phyloP scores from a whole-genome alignment of 1,139 yeast species.

The Yamadazyma atlantica region DNA sequence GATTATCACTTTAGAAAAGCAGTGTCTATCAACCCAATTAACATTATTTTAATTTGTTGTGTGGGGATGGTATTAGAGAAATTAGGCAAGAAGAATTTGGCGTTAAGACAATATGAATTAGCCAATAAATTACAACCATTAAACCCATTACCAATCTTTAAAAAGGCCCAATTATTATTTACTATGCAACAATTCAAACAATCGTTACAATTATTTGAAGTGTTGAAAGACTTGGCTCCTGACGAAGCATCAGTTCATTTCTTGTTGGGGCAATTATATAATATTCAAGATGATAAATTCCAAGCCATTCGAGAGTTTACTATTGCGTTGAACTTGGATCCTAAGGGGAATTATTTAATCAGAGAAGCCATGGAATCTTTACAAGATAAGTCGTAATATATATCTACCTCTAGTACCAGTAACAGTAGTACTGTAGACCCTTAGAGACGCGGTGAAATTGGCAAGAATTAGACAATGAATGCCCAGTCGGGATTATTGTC shows the following conservation, averaged over 20 bases:
- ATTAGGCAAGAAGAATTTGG: slow-evolving; percentile 64
- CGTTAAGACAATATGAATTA: slow-evolving; percentile 77
- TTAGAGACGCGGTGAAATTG: too few species aligned
- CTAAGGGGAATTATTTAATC: slow-evolving; percentile 86
- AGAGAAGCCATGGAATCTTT: slow-evolving; percentile 75
- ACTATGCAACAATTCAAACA: slow-evolving; percentile 67
- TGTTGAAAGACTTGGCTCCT: slow-evolving; percentile 74
- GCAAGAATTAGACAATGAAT: too few species aligned
- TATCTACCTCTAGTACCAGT: not conserved
- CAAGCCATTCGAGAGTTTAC: slow-evolving; percentile 87
- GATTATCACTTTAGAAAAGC: slow-evolving; percentile 89
- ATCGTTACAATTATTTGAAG: slow-evolving; percentile 75
- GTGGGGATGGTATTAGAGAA: slow-evolving; percentile 93
- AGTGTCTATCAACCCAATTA: slow-evolving; percentile 82
- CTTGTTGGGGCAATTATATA: slow-evolving; percentile 83
- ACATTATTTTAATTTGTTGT: slow-evolving; percentile 87
- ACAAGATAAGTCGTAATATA: slow-evolving; percentile 21
- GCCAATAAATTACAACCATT: slow-evolving; percentile 86
- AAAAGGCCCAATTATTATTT: slow-evolving; percentile 81
- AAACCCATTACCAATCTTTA: slow-evolving; percentile 84
- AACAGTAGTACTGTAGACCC: not conserved
- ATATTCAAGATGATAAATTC: slow-evolving; percentile 68
- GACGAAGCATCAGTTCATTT: slow-evolving; percentile 95
- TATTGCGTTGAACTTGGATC: slow-evolving; percentile 86
- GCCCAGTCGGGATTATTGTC: too few species aligned